phyloP scores from a whole-genome alignment of 352 stramenopile species.

The Phytopythium vexans region DNA sequence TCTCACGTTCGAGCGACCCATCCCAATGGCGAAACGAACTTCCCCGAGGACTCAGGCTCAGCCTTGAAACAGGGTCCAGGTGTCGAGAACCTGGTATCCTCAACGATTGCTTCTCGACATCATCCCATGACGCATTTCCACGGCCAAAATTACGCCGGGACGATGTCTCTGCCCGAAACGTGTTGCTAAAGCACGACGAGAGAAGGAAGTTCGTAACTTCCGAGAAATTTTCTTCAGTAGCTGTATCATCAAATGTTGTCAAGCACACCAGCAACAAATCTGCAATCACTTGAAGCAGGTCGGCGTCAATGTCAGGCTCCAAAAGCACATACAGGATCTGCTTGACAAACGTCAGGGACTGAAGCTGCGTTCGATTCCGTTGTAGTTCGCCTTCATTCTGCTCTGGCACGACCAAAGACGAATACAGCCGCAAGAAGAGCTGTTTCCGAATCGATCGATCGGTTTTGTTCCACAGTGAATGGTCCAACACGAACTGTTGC shows the following conservation, averaged over 20 bases:
- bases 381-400: constrained; percentile 45
- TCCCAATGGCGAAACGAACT: constrained; percentile 4
- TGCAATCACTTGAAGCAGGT: constrained; percentile 56
- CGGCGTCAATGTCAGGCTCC: constrained; percentile 38
- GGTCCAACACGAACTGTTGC: constrained; percentile 73
- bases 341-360: constrained; percentile 59
- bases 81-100: not conserved
- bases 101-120: not conserved
- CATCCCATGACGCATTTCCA: too few species aligned
- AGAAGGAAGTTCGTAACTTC: constrained; percentile 66
- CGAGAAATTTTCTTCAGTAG: constrained; percentile 58
- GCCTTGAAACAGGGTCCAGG: constrained; percentile 4
- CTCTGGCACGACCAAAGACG: constrained; percentile 33
- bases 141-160: too few species aligned
- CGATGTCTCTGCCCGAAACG: not conserved
- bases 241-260: constrained; percentile 28
- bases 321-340: constrained; percentile 73
- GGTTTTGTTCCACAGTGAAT: constrained; percentile 61
- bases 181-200: constrained; percentile 46
- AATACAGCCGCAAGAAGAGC: constrained; percentile 68
- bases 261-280: constrained; percentile 71
- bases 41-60: constrained; percentile 53
- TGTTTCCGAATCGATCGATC: constrained; percentile 29
- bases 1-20: constrained; percentile 1
- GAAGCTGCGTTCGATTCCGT: constrained; percentile 54